A percentile compares a stretch with the other conserved stretches of the same genome.
These are phyloP conservation scores for Pseudotsuga menziesii DNA, from an alignment of 75 land plant genomes.

Conservation along the genomic window DNA sequence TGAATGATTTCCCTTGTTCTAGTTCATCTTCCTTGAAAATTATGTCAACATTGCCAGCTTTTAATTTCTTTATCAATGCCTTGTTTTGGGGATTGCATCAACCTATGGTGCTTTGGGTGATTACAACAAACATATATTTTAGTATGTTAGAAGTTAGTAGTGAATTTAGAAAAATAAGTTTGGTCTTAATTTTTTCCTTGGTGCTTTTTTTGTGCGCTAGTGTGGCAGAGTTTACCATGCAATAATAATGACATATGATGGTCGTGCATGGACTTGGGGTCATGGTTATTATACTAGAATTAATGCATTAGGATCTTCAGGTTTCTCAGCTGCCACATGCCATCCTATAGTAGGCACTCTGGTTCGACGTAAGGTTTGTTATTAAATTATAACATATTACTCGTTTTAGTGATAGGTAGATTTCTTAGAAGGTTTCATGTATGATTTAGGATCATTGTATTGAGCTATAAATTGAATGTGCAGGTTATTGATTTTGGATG, in stretches of 20 bases:
- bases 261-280: constrained; percentile 47
- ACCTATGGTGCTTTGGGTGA: too few relatives aligned
- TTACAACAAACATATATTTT: too few relatives aligned
- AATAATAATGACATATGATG: constrained; percentile 47
- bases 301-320: constrained; percentile 6
- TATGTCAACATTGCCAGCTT: too few relatives aligned
- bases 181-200: too few relatives aligned
- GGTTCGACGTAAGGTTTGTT: constrained; percentile 33
- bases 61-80: too few relatives aligned
- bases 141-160: too few relatives aligned
- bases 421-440: background rate
- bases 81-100: constrained; percentile 3
- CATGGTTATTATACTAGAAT: constrained; percentile 22
- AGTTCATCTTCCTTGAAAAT: too few relatives aligned
- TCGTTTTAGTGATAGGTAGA: background rate
- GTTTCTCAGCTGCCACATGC: constrained; percentile 15
- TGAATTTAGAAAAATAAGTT: background rate
- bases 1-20: too few relatives aligned
- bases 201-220: constrained; percentile 11
- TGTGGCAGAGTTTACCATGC: constrained; percentile 47
- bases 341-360: constrained; percentile 35
- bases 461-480: too few relatives aligned
- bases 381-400: too few relatives aligned
- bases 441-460: too few relatives aligned
- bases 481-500: constrained; percentile 43